A percentile compares a stretch with the other conserved stretches of the same genome.
Conservation (phyloP, 192 early-diverging fungal genomes). For the Radiomyces spectabilis region DNA sequence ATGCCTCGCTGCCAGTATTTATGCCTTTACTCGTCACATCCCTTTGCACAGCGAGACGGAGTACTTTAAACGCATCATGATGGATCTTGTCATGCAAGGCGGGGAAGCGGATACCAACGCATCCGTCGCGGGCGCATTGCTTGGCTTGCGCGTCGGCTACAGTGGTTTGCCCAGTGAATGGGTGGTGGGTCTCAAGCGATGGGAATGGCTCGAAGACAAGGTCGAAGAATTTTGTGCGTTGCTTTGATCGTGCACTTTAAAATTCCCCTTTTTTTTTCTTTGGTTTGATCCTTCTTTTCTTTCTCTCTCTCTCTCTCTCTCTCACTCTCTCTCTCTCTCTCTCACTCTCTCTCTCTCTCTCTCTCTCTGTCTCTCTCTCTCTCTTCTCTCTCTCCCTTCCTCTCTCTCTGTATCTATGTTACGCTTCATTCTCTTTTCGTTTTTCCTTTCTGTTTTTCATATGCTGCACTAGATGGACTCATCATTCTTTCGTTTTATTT, state of each 20-base stretch:
- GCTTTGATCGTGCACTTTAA: slow-evolving; percentile 4
- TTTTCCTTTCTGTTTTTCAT: not conserved
- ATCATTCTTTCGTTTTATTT: not conserved
- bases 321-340: too few relatives aligned
- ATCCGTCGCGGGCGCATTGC: slow-evolving; percentile 22
- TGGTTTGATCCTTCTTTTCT: not conserved
- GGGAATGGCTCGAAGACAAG: slow-evolving; percentile 29
- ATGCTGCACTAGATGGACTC: not conserved
- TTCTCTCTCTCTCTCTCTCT: not conserved
- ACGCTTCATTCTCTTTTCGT: not conserved
- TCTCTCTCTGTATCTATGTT: not conserved
- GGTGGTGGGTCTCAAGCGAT: slow-evolving; percentile 28
- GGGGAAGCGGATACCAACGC: slow-evolving; percentile 30
- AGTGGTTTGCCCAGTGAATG: slow-evolving; percentile 23
- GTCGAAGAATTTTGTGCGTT: slow-evolving; percentile 27
- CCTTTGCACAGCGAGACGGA: slow-evolving; percentile 11
- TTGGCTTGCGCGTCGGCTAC: slow-evolving; percentile 26
- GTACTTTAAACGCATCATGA: slow-evolving; percentile 22
- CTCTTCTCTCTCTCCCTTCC: not conserved
- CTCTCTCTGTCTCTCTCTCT: not conserved
- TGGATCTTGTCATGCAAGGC: slow-evolving; percentile 27
- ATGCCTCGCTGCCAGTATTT: slow-evolving; percentile 18
- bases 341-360: not conserved
- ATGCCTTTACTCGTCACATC: slow-evolving; percentile 20
- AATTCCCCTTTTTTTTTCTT: not conserved